A percentile compares a stretch with the other conserved stretches of the same genome.
Conservation (phyloP, 2,329 filamentous ascomycete species). For the Aspergillus spinulosporus region DNA sequence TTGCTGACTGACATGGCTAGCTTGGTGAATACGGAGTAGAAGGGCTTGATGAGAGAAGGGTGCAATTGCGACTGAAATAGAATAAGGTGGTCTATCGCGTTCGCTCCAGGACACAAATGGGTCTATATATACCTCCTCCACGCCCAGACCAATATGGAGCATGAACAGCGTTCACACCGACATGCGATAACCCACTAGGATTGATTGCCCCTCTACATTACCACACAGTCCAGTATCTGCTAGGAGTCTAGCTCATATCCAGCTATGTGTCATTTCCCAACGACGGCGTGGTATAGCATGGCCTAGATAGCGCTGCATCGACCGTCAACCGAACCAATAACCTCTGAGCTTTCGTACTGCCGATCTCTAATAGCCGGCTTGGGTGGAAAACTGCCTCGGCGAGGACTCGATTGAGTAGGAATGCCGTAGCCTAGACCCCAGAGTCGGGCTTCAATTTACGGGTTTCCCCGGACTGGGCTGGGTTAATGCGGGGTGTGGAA, state of each 20-base stretch:
- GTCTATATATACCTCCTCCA: no score
- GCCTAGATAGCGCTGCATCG: background rate
- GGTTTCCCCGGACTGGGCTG: background rate
- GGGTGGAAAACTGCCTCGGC: constrained; percentile 14
- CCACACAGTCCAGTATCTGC: background rate
- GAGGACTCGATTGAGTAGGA: background rate
- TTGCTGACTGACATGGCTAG: background rate
- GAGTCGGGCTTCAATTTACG: background rate
- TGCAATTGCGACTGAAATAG: no score
- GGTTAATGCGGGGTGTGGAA: background rate
- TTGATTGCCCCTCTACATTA: background rate
- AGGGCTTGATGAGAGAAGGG: no score
- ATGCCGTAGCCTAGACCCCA: no score
- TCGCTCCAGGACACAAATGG: no score
- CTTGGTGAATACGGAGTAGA: background rate
- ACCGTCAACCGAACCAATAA: background rate
- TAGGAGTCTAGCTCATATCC: no score
- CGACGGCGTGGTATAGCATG: background rate
- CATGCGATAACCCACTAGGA: no score
- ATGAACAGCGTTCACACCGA: no score
- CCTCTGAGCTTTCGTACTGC: background rate
- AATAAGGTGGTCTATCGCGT: no score
- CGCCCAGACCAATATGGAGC: no score
- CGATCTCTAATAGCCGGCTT: constrained; percentile 15
- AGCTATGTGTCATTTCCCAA: no score